Evolutionary conservation across 106 monocot species (phyloP), one percentile per base, ranked within the genome.

Genomic region (Triglochin maritima): DNA sequence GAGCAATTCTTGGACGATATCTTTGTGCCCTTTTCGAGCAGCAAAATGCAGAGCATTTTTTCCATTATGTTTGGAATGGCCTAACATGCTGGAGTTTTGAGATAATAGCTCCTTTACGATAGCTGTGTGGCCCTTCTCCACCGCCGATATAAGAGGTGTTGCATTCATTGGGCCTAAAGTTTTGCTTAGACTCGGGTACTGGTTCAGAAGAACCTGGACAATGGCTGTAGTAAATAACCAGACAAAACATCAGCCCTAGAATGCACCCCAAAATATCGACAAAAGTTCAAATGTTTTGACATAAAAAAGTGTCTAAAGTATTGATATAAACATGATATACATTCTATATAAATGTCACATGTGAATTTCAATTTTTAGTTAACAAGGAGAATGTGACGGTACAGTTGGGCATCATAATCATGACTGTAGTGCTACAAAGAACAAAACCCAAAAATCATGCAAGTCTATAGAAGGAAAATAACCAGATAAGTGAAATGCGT

Each of bases 41-140:
- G 91, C 83, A 43, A 87, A 83, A 77, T 93, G 92, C 6, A 93
- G 69, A 55, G 74, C 83, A 60, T 83, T 88, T 77, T 93, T 93
- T 2, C 92, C 88, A 71, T 93, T 93, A 14, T 83, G 83, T 46
- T 85, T 81, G 29, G 88, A 74, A 65, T 79, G 85, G 52, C 80
- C 80, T 11, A 85, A 76, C 17, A 93, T 81, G 69, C 83, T 84
- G 41, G 81, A 79, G 54, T 86, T 86, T 17, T 82, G 79, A 70
- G 75, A 77, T 54, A 93, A 45, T 13, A 93, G 81, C 63, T 85
- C 77, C 72, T 93, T 74, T 12, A 89, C 93, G 1, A 93, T 69
- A 50, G 77, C 79, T 7, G 78, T 56, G 44, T 86, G 86, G 15
- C 93, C 89, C 66, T 79, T 78, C n/a, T 75, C 80, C 14, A 83